phyloP scores from a whole-genome alignment of 2,329 filamentous ascomycete species.

The Pestalotiopsis fici region DNA sequence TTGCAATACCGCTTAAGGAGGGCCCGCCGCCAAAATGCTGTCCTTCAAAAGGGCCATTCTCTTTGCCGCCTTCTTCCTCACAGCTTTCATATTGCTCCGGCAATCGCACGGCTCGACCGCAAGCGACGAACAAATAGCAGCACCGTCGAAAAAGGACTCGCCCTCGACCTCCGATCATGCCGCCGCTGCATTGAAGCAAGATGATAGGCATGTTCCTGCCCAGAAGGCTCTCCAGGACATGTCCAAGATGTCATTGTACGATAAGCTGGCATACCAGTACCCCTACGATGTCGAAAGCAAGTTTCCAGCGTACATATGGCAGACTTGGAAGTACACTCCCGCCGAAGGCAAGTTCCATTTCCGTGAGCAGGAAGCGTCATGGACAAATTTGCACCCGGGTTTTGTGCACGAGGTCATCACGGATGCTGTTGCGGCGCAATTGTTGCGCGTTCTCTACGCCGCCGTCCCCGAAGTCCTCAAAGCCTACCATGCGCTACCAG shows the following conservation, averaged over 20 bases:
- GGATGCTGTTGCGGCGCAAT: slow-evolving; percentile 79
- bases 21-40: slow-evolving; percentile 26
- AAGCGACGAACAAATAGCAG: slow-evolving; percentile 16
- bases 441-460: slow-evolving; percentile 85
- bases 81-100: slow-evolving; percentile 33
- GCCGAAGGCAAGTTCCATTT: slow-evolving; percentile 77
- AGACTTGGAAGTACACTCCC: slow-evolving; percentile 93
- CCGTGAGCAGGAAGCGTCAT: slow-evolving; percentile 83
- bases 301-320: slow-evolving; percentile 98
- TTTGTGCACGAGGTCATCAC: slow-evolving; percentile 97
- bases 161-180: slow-evolving; percentile 6
- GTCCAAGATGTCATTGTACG: slow-evolving; percentile 69
- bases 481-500: slow-evolving; percentile 71
- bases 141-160: slow-evolving; percentile 24
- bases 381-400: slow-evolving; percentile 82
- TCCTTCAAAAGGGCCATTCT: slow-evolving; percentile 33
- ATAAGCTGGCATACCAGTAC: slow-evolving; percentile 89
- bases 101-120: slow-evolving; percentile 26
- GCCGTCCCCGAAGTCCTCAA: slow-evolving; percentile 77
- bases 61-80: slow-evolving; percentile 32
- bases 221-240: slow-evolving; percentile 71
- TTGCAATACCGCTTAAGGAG: neutral
- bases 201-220: slow-evolving; percentile 35
- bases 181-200: slow-evolving; percentile 17
- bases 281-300: slow-evolving; percentile 86